Evolutionary conservation across 2,329 filamentous ascomycete genomes (phyloP).

Genomic region (Pestalotiopsis sp.): DNA sequence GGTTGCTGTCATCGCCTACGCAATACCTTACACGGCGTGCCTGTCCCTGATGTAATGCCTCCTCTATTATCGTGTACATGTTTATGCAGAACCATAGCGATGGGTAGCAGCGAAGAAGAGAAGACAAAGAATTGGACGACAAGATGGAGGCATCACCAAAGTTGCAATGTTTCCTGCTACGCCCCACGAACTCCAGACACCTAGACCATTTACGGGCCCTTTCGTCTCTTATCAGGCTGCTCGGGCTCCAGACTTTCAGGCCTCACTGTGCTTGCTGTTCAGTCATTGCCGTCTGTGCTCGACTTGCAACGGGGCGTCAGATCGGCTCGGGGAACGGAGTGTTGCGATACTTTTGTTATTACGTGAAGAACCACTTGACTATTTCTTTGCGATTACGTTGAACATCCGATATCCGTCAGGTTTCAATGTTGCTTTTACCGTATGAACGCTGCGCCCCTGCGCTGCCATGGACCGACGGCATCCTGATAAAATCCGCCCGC

Average conservation of each 20-base stretch:
- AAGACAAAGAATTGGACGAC: neutral
- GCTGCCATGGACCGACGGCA: neutral
- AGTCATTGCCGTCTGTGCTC: neutral
- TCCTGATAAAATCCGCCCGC: neutral
- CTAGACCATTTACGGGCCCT: neutral
- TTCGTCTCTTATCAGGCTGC: neutral
- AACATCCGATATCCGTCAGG: neutral
- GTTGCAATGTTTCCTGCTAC: neutral
- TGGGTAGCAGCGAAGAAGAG: neutral
- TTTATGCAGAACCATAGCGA: neutral
- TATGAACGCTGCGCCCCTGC: neutral
- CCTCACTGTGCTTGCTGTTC: neutral
- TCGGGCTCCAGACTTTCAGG: neutral
- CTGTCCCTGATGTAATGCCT: neutral
- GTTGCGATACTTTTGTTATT: neutral
- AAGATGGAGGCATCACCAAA: neutral
- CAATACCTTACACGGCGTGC: neutral
- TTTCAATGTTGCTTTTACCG: neutral
- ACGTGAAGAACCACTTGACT: neutral
- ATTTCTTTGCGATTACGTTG: neutral
- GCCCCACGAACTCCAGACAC: neutral
- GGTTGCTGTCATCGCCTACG: conserved; percentile 1
- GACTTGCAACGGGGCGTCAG: neutral
- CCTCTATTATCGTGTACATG: neutral
- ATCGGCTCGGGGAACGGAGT: neutral